phyloP scores from a whole-genome alignment of 2,329 filamentous ascomycete species.

The Diplocarpon rosae region DNA sequence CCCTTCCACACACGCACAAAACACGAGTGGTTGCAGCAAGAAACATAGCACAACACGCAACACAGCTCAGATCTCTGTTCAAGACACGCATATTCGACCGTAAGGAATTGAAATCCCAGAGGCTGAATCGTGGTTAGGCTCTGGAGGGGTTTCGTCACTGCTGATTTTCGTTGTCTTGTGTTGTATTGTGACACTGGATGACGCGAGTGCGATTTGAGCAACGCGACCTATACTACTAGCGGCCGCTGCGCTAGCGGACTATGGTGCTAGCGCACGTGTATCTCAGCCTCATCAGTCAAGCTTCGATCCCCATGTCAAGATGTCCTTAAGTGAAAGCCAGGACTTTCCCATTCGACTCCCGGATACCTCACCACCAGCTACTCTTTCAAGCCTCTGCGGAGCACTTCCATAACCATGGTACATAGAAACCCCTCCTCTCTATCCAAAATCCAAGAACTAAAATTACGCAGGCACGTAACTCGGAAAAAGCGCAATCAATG shows the following conservation, averaged over 20 bases:
- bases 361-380: neutral
- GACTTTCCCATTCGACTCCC: neutral
- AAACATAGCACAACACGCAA: neutral
- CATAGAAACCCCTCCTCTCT: neutral
- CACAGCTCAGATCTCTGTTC: slow-evolving; percentile 31
- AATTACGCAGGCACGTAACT: slow-evolving; percentile 71
- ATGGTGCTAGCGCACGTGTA: neutral
- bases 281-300: slow-evolving; percentile 4
- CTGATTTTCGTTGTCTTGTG: too few species aligned
- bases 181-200: slow-evolving; percentile 8
- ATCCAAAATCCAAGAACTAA: slow-evolving; percentile 3
- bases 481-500: slow-evolving; percentile 98
- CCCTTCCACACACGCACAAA: slow-evolving; percentile 3
- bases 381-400: neutral
- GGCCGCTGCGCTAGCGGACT: too few species aligned
- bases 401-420: slow-evolving; percentile 23
- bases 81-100: slow-evolving; percentile 25
- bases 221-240: neutral
- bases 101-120: slow-evolving; percentile 11
- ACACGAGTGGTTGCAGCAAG: neutral
- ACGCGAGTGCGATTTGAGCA: slow-evolving; percentile 12
- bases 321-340: too few species aligned
- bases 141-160: slow-evolving; percentile 28
- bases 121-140: slow-evolving; percentile 25
- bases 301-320: neutral